These are phyloP conservation scores for Ramaria sp. DNA, from an alignment of 768 basidiomycete species.

Conservation along the genomic window DNA sequence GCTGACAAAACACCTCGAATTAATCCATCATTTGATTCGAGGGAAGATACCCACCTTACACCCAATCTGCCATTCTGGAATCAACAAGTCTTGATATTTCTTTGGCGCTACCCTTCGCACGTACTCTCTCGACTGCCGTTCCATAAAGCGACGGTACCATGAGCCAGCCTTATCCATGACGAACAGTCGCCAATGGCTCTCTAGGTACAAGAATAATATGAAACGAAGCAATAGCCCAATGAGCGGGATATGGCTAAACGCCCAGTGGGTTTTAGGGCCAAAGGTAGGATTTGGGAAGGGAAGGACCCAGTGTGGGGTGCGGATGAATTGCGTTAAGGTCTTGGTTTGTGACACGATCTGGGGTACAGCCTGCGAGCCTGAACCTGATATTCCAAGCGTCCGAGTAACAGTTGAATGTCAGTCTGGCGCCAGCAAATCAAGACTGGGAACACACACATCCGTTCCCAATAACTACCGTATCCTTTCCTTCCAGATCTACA, in stretches of 20 bases:
- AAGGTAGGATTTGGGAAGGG: slow-evolving; percentile 1
- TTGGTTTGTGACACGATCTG: slow-evolving; percentile 9
- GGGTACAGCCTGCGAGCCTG: slow-evolving; percentile 15
- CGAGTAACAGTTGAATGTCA: not conserved
- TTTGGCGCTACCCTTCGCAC: slow-evolving; percentile 11
- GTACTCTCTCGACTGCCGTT: slow-evolving; percentile 10
- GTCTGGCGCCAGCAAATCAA: not conserved
- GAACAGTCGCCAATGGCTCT: slow-evolving; percentile 2
- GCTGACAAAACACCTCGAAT: slow-evolving; percentile 5
- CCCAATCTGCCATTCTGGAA: slow-evolving; percentile 14
- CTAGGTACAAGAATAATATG: not conserved
- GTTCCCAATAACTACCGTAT: slow-evolving; percentile 18
- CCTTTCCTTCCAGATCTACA: slow-evolving; percentile 14
- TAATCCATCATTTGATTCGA: slow-evolving; percentile 30
- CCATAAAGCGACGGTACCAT: not conserved
- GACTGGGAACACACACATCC: slow-evolving; percentile 14
- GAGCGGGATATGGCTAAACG: slow-evolving; percentile 10
- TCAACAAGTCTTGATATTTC: slow-evolving; percentile 15
- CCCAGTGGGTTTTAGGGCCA: not conserved
- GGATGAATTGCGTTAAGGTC: slow-evolving; percentile 14
- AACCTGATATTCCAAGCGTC: not conserved
- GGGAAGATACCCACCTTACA: slow-evolving; percentile 12
- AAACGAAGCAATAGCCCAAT: not conserved
- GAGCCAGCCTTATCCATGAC: not conserved
- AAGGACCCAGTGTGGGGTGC: slow-evolving; percentile 14